Conservation (phyloP, 2,329 filamentous ascomycete genomes). For the Berkeleyomyces basicola region DNA sequence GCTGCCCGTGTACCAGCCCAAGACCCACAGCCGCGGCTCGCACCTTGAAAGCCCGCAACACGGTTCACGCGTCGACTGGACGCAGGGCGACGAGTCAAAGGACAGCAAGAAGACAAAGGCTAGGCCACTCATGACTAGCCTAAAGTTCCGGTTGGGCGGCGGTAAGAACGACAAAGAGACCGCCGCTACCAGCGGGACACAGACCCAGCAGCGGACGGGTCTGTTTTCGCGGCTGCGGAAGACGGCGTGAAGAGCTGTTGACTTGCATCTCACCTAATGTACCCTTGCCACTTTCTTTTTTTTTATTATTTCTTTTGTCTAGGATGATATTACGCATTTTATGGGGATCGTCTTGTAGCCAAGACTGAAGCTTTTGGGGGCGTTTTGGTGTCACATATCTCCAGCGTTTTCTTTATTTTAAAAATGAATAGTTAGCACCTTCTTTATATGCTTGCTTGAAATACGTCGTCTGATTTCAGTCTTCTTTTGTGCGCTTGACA, state of each 20-base stretch:
- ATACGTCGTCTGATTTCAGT: background rate
- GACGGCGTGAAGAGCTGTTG: background rate
- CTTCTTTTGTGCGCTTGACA: too few relatives aligned
- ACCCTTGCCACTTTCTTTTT: background rate
- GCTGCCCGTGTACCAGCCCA: background rate
- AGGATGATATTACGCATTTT: background rate
- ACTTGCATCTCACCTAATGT: background rate
- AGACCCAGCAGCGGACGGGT: background rate
- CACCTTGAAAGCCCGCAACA: background rate
- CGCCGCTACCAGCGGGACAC: background rate
- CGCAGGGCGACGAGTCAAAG: conserved; percentile 35
- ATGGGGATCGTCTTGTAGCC: background rate
- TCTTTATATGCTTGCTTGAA: background rate
- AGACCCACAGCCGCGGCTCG: background rate
- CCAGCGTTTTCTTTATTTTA: background rate
- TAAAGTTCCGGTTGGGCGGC: conserved; percentile 14
- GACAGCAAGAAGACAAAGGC: conserved; percentile 12
- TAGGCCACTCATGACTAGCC: conserved; percentile 27
- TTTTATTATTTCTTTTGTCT: background rate
- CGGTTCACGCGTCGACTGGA: conserved; percentile 34
- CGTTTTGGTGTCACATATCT: background rate
- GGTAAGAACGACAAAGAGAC: conserved; percentile 13
- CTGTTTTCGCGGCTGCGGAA: conserved; percentile 4
- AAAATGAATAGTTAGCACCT: background rate
- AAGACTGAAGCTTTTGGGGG: background rate